phyloP scores from a whole-genome alignment of 108 stramenopile species.

The Pseudonitzschia multiseries region DNA sequence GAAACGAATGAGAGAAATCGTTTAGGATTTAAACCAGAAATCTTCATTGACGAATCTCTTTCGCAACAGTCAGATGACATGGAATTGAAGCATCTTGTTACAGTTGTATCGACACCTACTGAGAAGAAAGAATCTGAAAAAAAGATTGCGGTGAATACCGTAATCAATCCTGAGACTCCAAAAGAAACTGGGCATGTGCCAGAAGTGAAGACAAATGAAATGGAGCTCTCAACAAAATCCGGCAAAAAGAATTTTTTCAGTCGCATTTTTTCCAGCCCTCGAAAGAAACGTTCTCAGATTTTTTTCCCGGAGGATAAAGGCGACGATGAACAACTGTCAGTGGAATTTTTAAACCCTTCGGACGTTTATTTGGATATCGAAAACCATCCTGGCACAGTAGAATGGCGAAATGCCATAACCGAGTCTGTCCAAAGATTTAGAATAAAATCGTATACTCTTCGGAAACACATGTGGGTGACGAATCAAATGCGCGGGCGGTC shows the following conservation, averaged over 20 bases:
- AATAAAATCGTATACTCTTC: slow-evolving; percentile 14
- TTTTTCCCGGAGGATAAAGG: not conserved
- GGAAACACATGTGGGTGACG: slow-evolving; percentile 18
- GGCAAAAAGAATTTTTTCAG: not conserved
- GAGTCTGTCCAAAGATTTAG: slow-evolving; percentile 10
- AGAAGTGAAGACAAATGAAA: not conserved
- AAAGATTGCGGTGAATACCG: not conserved
- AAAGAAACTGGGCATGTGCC: not conserved
- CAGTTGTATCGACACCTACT: not conserved
- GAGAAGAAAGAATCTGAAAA: not conserved
- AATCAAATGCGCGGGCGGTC: slow-evolving; percentile 3
- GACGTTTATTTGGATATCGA: slow-evolving; percentile 18
- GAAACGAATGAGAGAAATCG: not conserved
- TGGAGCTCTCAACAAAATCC: not conserved
- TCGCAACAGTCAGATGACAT: not conserved
- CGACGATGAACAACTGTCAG: not conserved
- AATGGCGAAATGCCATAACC: not conserved
- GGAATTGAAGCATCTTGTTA: not conserved
- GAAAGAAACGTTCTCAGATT: not conserved
- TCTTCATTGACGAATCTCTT: not conserved
- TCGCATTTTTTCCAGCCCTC: not conserved
- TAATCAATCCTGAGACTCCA: not conserved
- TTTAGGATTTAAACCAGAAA: not conserved
- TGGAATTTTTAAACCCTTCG: slow-evolving; percentile 8
- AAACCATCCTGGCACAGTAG: slow-evolving; percentile 14